These are phyloP conservation scores for Tetragonia tetragonoides DNA, from an alignment of 148 eudicot species.

Conservation along the genomic window DNA sequence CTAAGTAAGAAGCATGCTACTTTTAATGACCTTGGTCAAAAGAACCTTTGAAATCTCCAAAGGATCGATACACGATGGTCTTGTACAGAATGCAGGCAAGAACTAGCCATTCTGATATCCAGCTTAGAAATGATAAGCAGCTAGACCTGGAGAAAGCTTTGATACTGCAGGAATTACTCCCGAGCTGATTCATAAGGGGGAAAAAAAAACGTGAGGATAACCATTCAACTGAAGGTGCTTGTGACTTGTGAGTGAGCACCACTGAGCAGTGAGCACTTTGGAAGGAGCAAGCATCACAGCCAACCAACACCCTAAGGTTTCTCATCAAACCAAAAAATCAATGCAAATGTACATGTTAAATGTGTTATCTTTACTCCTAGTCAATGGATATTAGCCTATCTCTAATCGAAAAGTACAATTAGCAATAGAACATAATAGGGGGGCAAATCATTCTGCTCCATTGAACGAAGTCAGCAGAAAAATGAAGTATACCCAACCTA, in stretches of 20 bases:
- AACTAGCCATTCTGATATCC: constrained; percentile 19
- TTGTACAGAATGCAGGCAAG: constrained; percentile 11
- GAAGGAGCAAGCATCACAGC: neutral
- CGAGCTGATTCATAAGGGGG: neutral
- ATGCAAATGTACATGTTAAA: neutral
- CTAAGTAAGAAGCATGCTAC: neutral
- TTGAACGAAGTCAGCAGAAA: too few species aligned
- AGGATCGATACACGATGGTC: constrained; percentile 5
- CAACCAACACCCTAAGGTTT: too few species aligned
- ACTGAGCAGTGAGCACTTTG: too few species aligned
- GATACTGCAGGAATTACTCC: constrained; percentile 13
- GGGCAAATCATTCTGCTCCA: too few species aligned
- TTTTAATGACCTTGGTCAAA: constrained; percentile 6
- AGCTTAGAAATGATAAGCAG: constrained; percentile 14
- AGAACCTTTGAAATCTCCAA: constrained; percentile 16
- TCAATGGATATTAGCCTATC: too few species aligned
- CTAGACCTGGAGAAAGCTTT: constrained; percentile 12
- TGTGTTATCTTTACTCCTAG: too few species aligned
- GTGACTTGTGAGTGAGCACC: neutral
- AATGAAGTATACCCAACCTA: too few species aligned
- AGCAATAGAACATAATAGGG: too few species aligned
- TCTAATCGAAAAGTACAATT: too few species aligned
- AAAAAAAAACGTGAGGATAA: neutral
- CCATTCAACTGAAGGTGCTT: neutral
- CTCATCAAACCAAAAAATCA: neutral